Evolutionary conservation across 345 rosid genomes (phyloP), one percentile per base, ranked within the genome.

Genomic region (Anastatica hierochuntica): DNA sequence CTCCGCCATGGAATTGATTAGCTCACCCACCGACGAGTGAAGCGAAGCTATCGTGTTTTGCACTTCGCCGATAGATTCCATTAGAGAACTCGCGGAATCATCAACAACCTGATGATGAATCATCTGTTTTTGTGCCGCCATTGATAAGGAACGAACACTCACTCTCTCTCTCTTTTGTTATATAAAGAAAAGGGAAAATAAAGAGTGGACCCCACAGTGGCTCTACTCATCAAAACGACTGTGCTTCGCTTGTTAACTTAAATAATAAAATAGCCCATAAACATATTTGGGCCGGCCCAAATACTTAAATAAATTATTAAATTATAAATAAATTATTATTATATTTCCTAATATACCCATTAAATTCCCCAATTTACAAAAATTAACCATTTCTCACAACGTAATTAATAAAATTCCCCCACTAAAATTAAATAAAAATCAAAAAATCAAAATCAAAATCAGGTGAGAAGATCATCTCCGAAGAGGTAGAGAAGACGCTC

Each of bases 401-500:
- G n/a, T n/a, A n/a, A 27, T 27, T 7, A 7, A 31, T 31, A 2
- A 29, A n/a, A n/a, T n/a, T n/a, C 6, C 33, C 33, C 10, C 33
- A 29, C 33, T 29, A 29, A 29, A 29, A 2, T 21, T 21, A 21
- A 29, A 29, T 29, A 4, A 29, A 21, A 21, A 21, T 21, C 5
- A 21, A 21, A 21, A 21, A 21, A 2, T 21, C 27, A 6, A 29
- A 29, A 29, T 2, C 7, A 29, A 29, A 29, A 29, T 62, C 33
- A 79, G 12, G 60, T 43, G 9, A 77, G 67, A 44, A 86, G 62
- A 63, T 90, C 95, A 27, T 90, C 97, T 8, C 90, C 97, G 21
- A 86, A 90, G 2, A 86, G 76, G 71, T 90, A 86, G 6, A 90
- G 75, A 5, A 90, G 70, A 20, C 79, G 74, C 61, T 90, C 94